Conservation (phyloP, 768 basidiomycete species). For the Mycena belliarum region DNA sequence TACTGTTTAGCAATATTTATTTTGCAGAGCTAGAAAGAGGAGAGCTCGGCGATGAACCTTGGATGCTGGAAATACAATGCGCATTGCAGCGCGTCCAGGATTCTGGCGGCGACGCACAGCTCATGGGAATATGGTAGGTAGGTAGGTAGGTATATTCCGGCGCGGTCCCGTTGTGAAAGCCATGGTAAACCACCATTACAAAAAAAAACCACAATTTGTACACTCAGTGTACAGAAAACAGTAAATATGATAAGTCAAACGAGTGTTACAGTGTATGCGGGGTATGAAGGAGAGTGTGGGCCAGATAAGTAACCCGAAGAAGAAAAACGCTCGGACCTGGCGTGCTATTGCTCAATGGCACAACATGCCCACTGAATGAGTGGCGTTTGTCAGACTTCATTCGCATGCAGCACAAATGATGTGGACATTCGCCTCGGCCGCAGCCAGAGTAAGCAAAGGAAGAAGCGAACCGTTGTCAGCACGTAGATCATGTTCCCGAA, state of each 20-base stretch:
- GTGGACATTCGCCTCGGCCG: slow-evolving; percentile 15
- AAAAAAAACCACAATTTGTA: slow-evolving; percentile 7
- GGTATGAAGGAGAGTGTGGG: slow-evolving; percentile 16
- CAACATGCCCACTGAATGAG: slow-evolving; percentile 13
- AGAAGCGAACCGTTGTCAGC: background rate
- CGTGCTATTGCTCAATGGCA: slow-evolving; percentile 21
- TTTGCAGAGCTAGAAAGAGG: slow-evolving; percentile 56
- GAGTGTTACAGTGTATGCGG: slow-evolving; percentile 13
- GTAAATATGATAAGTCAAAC: slow-evolving; percentile 21
- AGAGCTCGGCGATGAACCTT: background rate
- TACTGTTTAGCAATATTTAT: slow-evolving; percentile 61
- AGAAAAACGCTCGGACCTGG: slow-evolving; percentile 14
- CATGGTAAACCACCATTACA: background rate
- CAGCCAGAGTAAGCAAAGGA: slow-evolving; percentile 9
- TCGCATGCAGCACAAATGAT: slow-evolving; percentile 10
- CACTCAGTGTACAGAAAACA: slow-evolving; percentile 10
- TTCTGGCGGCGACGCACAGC: slow-evolving; percentile 1
- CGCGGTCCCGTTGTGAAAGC: no score
- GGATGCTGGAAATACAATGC: slow-evolving; percentile 1
- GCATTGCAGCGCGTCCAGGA: slow-evolving; percentile 7
- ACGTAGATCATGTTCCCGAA: slow-evolving; percentile 22
- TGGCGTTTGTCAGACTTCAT: slow-evolving; percentile 22
- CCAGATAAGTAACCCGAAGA: slow-evolving; percentile 5
- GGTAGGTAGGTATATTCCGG: no score
- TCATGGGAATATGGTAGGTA: slow-evolving; percentile 16